These are phyloP conservation scores for Plasmodium berghei DNA, from an alignment of 169 alveolate species.

Conservation along the genomic window DNA sequence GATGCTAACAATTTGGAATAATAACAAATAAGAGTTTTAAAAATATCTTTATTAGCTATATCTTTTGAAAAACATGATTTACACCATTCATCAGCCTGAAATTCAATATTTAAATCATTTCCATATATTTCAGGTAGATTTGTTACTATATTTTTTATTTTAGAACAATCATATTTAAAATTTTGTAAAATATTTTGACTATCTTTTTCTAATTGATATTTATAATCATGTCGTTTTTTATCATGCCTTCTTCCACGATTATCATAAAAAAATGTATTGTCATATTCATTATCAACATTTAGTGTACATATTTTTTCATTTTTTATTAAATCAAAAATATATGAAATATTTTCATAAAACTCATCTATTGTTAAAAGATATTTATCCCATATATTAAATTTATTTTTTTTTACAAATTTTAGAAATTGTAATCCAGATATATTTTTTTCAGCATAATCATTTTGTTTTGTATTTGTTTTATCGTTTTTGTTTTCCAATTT, in stretches of 20 bases:
- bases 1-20: constrained; percentile 80
- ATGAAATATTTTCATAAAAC: constrained; percentile 75
- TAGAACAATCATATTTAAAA: constrained; percentile 55
- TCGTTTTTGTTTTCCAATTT: background rate
- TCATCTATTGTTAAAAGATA: constrained; percentile 74
- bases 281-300: constrained; percentile 61
- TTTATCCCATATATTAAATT: constrained; percentile 75
- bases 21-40: constrained; percentile 81
- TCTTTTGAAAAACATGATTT: constrained; percentile 78
- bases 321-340: constrained; percentile 74
- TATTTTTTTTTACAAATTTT: constrained; percentile 68
- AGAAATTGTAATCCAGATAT: constrained; percentile 40
- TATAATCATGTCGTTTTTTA: constrained; percentile 34
- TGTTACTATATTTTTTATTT: constrained; percentile 54
- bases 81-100: constrained; percentile 82
- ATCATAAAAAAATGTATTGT: constrained; percentile 9
- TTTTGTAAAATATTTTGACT: constrained; percentile 10
- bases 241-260: constrained; percentile 59
- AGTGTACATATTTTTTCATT: constrained; percentile 62
- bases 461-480: background rate
- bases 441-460: constrained; percentile 11
- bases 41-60: constrained; percentile 78
- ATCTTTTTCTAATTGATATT: constrained; percentile 11
- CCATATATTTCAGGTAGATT: constrained; percentile 62
- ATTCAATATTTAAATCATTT: constrained; percentile 78